Percentiles rank a stretch among this genome's conserved stretches.
Conservation (phyloP, 23 red algal genomes). For the Cyanidioschyzon merolae region DNA sequence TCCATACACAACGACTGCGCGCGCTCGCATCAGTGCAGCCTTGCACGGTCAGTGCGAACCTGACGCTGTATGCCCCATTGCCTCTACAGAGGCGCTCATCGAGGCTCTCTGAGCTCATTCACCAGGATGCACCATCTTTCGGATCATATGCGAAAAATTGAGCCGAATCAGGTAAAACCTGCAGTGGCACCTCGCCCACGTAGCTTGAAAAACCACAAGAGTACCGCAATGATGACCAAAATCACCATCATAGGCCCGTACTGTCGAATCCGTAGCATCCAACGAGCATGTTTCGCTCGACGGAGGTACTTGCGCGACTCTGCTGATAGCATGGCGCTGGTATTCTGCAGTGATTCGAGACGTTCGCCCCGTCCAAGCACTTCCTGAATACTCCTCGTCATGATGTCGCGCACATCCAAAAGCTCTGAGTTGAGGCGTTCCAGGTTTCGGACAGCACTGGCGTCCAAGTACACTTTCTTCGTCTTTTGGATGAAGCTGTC, state of each 20-base stretch:
- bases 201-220: conserved; percentile 15
- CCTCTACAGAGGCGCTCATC: no score
- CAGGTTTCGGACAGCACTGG: conserved; percentile 77
- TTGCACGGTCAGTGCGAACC: no score
- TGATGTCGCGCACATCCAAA: conserved; percentile 83
- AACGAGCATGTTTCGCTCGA: conserved; percentile 59
- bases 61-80: no score
- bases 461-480: conserved; percentile 92
- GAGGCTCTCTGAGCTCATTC: no score
- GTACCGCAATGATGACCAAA: conserved; percentile 25
- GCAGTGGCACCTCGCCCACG: background rate
- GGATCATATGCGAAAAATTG: no score
- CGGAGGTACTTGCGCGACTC: conserved; percentile 67
- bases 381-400: conserved; percentile 96
- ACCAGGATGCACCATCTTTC: no score
- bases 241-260: conserved; percentile 60
- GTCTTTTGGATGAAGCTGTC: conserved; percentile 95
- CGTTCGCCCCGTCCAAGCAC: conserved; percentile 85
- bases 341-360: conserved; percentile 35
- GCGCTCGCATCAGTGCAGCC: no score
- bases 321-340: background rate
- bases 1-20: no score
- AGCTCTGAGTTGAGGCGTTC: conserved; percentile 90
- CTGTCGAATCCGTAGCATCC: conserved; percentile 62
- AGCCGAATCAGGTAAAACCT: background rate